Percentiles rank a stretch among this genome's conserved stretches.
phyloP scores from a whole-genome alignment of 306 rosid species.

The Begonia masoniana region DNA sequence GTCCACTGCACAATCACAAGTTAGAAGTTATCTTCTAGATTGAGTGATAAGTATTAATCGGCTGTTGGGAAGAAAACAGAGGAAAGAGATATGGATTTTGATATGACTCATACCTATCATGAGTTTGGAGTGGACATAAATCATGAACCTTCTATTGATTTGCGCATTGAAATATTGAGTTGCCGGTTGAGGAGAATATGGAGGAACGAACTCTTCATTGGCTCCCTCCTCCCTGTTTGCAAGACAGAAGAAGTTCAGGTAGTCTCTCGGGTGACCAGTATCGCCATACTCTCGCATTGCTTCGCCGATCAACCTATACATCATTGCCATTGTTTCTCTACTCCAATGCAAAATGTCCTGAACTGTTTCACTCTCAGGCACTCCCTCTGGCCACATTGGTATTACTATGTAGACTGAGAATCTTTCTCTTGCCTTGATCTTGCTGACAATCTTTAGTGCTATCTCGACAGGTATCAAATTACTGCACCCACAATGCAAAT shows the following conservation, averaged over 20 bases:
- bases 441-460: conserved; percentile 61
- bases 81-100: not conserved
- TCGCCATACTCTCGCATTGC: conserved; percentile 59
- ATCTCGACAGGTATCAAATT: conserved; percentile 86
- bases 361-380: conserved; percentile 72
- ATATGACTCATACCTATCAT: conserved; percentile 59
- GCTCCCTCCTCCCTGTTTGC: conserved; percentile 63
- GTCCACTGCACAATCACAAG: conserved; percentile 41
- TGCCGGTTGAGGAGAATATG: conserved; percentile 47
- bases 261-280: conserved; percentile 63
- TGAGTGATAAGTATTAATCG: no score
- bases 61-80: not conserved
- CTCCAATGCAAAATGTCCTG: conserved; percentile 81
- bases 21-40: no score
- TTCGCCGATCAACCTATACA: conserved; percentile 75
- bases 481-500: conserved; percentile 53
- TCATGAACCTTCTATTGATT: conserved; percentile 77
- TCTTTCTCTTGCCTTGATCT: conserved; percentile 70
- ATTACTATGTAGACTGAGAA: conserved; percentile 77
- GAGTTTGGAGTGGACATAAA: conserved; percentile 93
- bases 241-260: conserved; percentile 90
- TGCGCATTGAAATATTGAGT: conserved; percentile 83
- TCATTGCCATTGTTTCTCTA: conserved; percentile 77
- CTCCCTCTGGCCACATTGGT: conserved; percentile 99
- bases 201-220: conserved; percentile 52